Conservation (phyloP, 2,329 filamentous ascomycete species). For the Tricladium varicosporioides region DNA sequence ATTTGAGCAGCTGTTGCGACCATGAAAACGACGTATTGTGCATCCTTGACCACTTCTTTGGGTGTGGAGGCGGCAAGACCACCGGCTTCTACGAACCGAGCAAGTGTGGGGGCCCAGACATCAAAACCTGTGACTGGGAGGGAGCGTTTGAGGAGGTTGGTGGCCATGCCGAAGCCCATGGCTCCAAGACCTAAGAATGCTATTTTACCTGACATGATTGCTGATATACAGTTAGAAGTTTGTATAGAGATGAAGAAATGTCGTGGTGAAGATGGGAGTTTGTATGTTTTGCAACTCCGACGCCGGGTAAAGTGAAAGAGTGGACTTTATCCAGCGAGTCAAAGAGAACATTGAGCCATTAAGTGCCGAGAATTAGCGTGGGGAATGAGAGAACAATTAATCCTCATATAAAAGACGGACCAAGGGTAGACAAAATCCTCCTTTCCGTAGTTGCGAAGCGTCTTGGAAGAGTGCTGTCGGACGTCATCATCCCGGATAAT, state of each 20-base stretch:
- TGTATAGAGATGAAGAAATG: too few relatives aligned
- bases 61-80: constrained; percentile 59
- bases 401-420: too few relatives aligned
- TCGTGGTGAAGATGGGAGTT: not conserved
- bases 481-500: too few relatives aligned
- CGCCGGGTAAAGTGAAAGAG: not conserved
- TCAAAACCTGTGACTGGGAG: constrained; percentile 71
- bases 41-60: constrained; percentile 57
- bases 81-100: constrained; percentile 62
- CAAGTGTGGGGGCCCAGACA: constrained; percentile 64
- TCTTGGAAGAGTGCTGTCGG: too few relatives aligned
- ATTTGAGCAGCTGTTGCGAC: constrained; percentile 72
- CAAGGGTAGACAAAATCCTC: too few relatives aligned
- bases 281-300: not conserved
- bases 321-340: not conserved
- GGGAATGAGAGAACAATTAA: not conserved
- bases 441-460: too few relatives aligned
- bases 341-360: not conserved
- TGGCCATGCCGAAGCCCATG: constrained; percentile 83
- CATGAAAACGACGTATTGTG: constrained; percentile 68
- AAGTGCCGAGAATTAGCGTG: not conserved
- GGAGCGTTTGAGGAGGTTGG: constrained; percentile 64
- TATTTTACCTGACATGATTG: constrained; percentile 12
- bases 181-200: constrained; percentile 61
- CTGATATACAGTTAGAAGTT: too few relatives aligned